A percentile compares a stretch with the other conserved stretches of the same genome.
Evolutionary conservation across 75 land plant genomes (phyloP).

Genomic region (Pinus tabuliformis): DNA sequence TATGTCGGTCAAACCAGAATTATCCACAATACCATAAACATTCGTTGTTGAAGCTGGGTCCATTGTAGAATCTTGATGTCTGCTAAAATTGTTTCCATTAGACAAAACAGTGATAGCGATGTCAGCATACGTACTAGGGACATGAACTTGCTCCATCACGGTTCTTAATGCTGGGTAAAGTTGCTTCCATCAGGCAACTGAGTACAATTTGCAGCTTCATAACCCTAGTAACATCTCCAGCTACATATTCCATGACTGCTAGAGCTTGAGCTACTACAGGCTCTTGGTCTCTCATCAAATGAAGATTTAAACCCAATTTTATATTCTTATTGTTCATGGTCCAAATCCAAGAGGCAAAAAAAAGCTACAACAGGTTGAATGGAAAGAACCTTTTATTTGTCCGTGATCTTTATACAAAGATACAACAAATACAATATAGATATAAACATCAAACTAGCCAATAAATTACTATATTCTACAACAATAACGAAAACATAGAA

Average conservation of each 20-base stretch:
- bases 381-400: too few species aligned
- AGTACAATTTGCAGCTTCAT: not conserved
- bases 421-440: too few species aligned
- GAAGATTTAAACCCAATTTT: not conserved
- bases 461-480: too few species aligned
- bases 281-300: constrained; percentile 30
- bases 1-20: not conserved
- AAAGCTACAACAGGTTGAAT: too few species aligned
- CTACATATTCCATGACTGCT: constrained; percentile 11
- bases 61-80: constrained; percentile 7
- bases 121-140: not conserved
- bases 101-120: constrained; percentile 8
- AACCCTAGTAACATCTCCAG: constrained; percentile 3
- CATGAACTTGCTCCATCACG: not conserved
- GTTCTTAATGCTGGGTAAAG: too few species aligned
- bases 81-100: constrained; percentile 2
- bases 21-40: constrained; percentile 1
- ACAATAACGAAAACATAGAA: too few species aligned
- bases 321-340: too few species aligned
- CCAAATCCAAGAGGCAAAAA: too few species aligned
- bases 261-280: constrained; percentile 22
- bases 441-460: too few species aligned
- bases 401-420: too few species aligned
- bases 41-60: constrained; percentile 1
- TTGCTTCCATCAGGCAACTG: constrained; percentile 1